Evolutionary conservation across 2,329 filamentous ascomycete species (phyloP).

Genomic region (Ophiostoma perfectum): DNA sequence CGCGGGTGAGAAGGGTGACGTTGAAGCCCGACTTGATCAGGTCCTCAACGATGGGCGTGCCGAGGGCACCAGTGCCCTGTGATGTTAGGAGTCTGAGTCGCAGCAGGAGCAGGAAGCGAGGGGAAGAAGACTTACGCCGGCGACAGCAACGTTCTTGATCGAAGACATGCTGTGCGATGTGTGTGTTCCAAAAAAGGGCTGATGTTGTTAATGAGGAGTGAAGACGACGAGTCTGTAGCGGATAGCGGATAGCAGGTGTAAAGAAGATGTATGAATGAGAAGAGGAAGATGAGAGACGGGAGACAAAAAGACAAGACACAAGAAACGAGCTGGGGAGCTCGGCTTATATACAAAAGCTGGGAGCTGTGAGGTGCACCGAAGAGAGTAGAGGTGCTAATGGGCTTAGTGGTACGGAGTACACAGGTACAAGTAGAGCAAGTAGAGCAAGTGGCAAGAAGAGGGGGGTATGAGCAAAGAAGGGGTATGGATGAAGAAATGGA

Average conservation of each 20-base stretch:
- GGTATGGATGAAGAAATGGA: neutral
- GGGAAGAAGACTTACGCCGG: slow-evolving; percentile 33
- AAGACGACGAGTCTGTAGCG: no score
- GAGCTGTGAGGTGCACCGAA: neutral
- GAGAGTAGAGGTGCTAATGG: neutral
- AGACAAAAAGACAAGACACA: neutral
- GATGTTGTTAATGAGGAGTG: no score
- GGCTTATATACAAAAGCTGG: slow-evolving; percentile 13
- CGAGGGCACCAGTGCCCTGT: slow-evolving; percentile 35
- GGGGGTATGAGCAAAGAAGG: slow-evolving; percentile 7
- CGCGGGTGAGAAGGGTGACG: slow-evolving; percentile 48
- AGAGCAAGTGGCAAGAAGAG: no score
- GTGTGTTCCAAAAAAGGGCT: neutral
- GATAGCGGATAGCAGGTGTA: no score
- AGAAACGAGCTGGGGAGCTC: neutral
- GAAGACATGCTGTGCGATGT: slow-evolving; percentile 26
- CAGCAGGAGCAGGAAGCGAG: neutral
- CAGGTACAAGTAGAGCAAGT: neutral
- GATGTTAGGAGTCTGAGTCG: neutral
- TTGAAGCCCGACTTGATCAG: slow-evolving; percentile 40
- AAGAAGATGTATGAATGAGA: neutral
- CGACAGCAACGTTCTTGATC: slow-evolving; percentile 35
- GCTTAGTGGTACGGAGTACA: neutral
- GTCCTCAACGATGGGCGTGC: slow-evolving; percentile 30
- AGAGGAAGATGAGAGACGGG: neutral